Conservation (phyloP, 2,329 filamentous ascomycete genomes). For the Mollisiaceae sp. region DNA sequence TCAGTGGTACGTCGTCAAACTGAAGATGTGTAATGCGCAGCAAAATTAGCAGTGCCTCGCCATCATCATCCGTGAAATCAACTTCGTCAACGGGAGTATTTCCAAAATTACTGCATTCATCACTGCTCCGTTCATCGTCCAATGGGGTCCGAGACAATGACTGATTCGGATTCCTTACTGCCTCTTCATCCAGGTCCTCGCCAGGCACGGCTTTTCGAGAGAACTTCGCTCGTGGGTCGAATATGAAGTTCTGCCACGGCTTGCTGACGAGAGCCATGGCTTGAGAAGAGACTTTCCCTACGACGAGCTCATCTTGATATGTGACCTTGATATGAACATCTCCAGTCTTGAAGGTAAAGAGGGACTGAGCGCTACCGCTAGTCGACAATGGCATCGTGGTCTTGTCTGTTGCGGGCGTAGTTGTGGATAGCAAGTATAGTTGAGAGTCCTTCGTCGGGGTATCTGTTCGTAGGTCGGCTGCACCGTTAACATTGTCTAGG, state of each 20-base stretch:
- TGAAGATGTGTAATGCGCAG: constrained; percentile 24
- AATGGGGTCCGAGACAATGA: too few species aligned
- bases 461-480: too few species aligned
- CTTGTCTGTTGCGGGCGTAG: too few species aligned
- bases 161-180: too few species aligned
- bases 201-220: too few species aligned
- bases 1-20: constrained; percentile 15
- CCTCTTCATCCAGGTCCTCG: too few species aligned
- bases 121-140: too few species aligned
- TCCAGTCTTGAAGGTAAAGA: not conserved
- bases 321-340: constrained; percentile 12
- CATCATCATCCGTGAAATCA: constrained; percentile 23
- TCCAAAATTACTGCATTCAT: not conserved
- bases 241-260: constrained; percentile 2
- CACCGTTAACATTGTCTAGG: too few species aligned
- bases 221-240: not conserved
- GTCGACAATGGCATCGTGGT: too few species aligned
- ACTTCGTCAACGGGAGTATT: not conserved
- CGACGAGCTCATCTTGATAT: not conserved
- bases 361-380: not conserved
- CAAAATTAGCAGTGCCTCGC: constrained; percentile 16
- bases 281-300: not conserved
- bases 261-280: constrained; percentile 4
- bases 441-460: too few species aligned
- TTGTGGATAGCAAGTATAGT: too few species aligned